phyloP scores from a whole-genome alignment of 140 eudicot species.

The Erigeron philadelphicus region DNA sequence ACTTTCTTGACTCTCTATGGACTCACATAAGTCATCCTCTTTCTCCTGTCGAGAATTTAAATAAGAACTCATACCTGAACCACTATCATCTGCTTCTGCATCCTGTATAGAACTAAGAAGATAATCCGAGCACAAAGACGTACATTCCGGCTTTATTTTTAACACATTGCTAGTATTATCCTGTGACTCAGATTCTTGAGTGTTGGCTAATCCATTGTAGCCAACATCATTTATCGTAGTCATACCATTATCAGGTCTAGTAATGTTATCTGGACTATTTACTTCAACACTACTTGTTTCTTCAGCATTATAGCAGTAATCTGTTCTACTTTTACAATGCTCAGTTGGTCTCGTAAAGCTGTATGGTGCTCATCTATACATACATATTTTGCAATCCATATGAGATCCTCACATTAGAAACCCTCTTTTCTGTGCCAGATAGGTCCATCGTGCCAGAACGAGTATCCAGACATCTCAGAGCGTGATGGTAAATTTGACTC shows the following conservation, averaged over 20 bases:
- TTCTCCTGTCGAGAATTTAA: slow-evolving; percentile 8
- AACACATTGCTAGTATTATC: slow-evolving; percentile 8
- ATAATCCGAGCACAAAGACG: slow-evolving; percentile 27
- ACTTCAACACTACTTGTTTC: slow-evolving; percentile 25
- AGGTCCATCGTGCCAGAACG: slow-evolving; percentile 17
- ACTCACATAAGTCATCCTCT: slow-evolving; percentile 28
- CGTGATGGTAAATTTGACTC: slow-evolving; percentile 17
- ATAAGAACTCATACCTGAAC: slow-evolving; percentile 19
- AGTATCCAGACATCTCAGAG: slow-evolving; percentile 27
- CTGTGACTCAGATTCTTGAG: slow-evolving; percentile 20
- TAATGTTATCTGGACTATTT: slow-evolving; percentile 15
- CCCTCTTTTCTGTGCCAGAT: slow-evolving; percentile 24
- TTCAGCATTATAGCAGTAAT: slow-evolving; percentile 19
- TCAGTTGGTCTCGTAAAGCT: background rate
- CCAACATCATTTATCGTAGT: slow-evolving; percentile 16
- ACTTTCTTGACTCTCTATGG: slow-evolving; percentile 22
- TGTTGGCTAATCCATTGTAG: slow-evolving; percentile 19
- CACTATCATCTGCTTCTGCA: slow-evolving; percentile 17
- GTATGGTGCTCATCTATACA: slow-evolving; percentile 44
- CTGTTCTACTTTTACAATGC: slow-evolving; percentile 11
- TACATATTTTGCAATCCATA: slow-evolving; percentile 33
- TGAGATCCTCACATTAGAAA: slow-evolving; percentile 24
- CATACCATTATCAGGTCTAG: slow-evolving; percentile 15
- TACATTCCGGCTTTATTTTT: slow-evolving; percentile 11
- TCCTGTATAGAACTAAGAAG: slow-evolving; percentile 28